phyloP scores from a whole-genome alignment of 2,329 filamentous ascomycete species.

The Colletotrichum spinosum region DNA sequence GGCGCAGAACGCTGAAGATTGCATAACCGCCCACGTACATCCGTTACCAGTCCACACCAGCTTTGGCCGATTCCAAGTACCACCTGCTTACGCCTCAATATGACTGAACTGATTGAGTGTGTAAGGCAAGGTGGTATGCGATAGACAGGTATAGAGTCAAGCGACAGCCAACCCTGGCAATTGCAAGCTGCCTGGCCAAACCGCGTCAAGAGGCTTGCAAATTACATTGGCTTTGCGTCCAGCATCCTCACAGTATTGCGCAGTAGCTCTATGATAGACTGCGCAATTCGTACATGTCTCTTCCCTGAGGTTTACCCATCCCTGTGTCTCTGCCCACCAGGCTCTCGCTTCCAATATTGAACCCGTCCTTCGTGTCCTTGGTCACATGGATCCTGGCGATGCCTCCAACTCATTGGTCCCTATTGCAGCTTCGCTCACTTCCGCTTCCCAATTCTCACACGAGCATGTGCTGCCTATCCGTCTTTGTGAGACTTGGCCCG shows the following conservation, averaged over 20 bases:
- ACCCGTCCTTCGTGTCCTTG: slow-evolving; percentile 13
- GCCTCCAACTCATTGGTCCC: slow-evolving; percentile 16
- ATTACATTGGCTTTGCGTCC: slow-evolving; percentile 13
- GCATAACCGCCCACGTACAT: slow-evolving; percentile 9
- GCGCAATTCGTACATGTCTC: slow-evolving; percentile 15
- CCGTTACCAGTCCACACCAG: not conserved
- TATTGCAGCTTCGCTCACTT: slow-evolving; percentile 1
- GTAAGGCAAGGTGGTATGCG: not conserved
- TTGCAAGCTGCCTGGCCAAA: slow-evolving; percentile 14
- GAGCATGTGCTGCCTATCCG: slow-evolving; percentile 12
- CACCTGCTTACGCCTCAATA: not conserved
- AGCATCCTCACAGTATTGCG: no score
- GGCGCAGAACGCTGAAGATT: slow-evolving; percentile 37
- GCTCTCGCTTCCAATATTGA: slow-evolving; percentile 16
- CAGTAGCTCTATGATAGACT: slow-evolving; percentile 2
- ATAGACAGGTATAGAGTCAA: not conserved
- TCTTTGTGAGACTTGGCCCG: slow-evolving; percentile 21
- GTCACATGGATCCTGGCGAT: slow-evolving; percentile 7
- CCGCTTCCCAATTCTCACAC: slow-evolving; percentile 27
- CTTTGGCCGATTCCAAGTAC: not conserved
- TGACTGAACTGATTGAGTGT: no score
- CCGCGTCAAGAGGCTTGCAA: slow-evolving; percentile 17
- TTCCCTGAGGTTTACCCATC: slow-evolving; percentile 23
- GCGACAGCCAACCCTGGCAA: slow-evolving; percentile 9
- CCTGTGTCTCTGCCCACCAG: slow-evolving; percentile 16